Evolutionary conservation across 140 eudicot species (phyloP).

Genomic region (Stevia rebaudiana): DNA sequence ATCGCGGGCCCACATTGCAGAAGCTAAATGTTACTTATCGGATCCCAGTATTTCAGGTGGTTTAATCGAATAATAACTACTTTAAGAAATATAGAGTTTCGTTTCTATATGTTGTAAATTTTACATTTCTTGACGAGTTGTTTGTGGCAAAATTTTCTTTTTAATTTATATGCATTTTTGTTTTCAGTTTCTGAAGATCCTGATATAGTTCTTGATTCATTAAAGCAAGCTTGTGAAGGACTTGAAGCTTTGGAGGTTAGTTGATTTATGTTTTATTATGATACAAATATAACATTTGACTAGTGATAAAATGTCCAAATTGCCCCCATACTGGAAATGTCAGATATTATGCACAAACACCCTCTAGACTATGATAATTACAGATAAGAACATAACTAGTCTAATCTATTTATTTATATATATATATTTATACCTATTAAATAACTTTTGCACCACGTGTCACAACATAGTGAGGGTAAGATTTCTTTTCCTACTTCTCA

Average conservation of each 20-base stretch:
- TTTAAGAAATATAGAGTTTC: neutral
- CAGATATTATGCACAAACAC: too few relatives aligned
- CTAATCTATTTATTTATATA: too few relatives aligned
- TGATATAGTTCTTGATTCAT: slow-evolving; percentile 60
- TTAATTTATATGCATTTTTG: neutral
- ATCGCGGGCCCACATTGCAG: slow-evolving; percentile 75
- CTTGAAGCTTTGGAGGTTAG: slow-evolving; percentile 87
- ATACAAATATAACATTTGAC: neutral
- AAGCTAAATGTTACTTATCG: slow-evolving; percentile 86
- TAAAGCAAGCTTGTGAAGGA: slow-evolving; percentile 79
- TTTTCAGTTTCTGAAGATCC: slow-evolving; percentile 57
- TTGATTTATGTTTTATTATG: slow-evolving; percentile 14
- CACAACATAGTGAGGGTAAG: too few relatives aligned
- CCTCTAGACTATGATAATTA: too few relatives aligned
- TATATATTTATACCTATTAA: too few relatives aligned
- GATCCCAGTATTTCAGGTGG: slow-evolving; percentile 70
- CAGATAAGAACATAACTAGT: too few relatives aligned
- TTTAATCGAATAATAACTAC: neutral
- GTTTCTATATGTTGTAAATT: neutral
- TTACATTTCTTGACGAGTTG: neutral
- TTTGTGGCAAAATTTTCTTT: neutral
- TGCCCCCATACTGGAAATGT: neutral
- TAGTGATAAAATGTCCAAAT: slow-evolving; percentile 2
- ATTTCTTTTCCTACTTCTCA: too few relatives aligned
- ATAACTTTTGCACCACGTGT: too few relatives aligned